phyloP scores from a whole-genome alignment of 208 protist species.

The Leptomonas pyrrhocoris region DNA sequence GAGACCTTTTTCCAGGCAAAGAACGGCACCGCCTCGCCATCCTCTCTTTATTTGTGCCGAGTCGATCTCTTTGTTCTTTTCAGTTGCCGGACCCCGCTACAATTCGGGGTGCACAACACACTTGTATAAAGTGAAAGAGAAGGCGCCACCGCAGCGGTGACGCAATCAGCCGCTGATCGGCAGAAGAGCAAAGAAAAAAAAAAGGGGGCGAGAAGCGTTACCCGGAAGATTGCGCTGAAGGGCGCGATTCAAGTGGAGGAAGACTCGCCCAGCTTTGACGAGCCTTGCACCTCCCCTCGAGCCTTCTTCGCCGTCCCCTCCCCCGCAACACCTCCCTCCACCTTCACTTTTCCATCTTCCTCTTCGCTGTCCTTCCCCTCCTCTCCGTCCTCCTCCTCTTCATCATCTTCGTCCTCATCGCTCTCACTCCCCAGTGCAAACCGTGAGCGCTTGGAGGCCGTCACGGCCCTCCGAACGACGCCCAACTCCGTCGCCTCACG shows the following conservation, averaged over 20 bases:
- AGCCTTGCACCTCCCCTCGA: not conserved
- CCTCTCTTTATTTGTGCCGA: too few species aligned
- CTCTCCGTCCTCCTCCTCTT: not conserved
- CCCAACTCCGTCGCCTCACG: slow-evolving; percentile 34
- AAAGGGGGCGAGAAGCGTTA: too few species aligned
- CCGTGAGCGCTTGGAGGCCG: slow-evolving; percentile 30
- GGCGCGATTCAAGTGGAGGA: not conserved
- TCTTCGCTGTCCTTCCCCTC: not conserved
- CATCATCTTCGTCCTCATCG: slow-evolving; percentile 35
- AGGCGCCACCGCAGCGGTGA: too few species aligned
- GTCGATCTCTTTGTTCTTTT: too few species aligned
- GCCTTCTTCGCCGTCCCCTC: not conserved
- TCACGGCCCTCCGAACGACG: slow-evolving; percentile 29
- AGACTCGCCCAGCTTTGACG: too few species aligned
- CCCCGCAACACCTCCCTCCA: not conserved
- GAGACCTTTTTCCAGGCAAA: too few species aligned
- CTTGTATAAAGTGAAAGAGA: too few species aligned
- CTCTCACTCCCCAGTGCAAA: slow-evolving; percentile 39
- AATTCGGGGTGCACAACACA: too few species aligned
- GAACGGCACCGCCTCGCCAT: too few species aligned
- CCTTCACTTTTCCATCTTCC: not conserved
- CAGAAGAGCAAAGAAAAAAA: not conserved
- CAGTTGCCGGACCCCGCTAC: too few species aligned
- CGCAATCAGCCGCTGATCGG: too few species aligned
- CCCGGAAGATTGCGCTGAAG: not conserved